Base-by-base conservation (phyloP, 768 basidiomycete species). In the Xanthoconium stramineum region DNA sequence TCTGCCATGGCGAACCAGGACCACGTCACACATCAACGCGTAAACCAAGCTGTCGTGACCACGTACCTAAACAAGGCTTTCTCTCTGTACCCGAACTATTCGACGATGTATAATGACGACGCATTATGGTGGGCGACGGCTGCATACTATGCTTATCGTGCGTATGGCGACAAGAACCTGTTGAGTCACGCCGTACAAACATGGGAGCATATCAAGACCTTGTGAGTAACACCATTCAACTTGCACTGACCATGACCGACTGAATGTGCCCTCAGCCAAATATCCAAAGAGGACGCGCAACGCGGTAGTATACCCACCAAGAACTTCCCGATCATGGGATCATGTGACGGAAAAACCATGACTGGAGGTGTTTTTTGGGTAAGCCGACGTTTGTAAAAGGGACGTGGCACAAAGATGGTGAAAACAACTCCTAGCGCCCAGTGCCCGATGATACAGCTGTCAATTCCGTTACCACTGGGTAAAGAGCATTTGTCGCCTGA, bases 51-150 rank as follows among this genome's bases (percentile, higher is more conserved):
- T 6, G 10, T 42, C 15, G 14, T 38, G 37, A 38, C 37, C 28
- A 7, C 24, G 14, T 20, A 44, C 28, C 42, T 62, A 3, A 54
- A 61, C 20, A 57, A 15, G 17, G 46, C 49, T 24, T 57, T 54
- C 45, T 38, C 40, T 53, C 13, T 29, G n/a, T 29, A 24, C 24
- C 2, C 42, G 2, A 15, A 28, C 11, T 44, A 44, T 14, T 28
- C 42, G 13, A 44, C 28, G 9, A 28, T 44, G 24, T 44, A 57
- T 42, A 54, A 61, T 17, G 61, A 61, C 35, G 59, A 61, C 20
- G 80, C 60, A 17, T 33, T 57, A 56, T 83, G 80, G 81, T 82
- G 81, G 81, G 81, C 78, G 4, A 76, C 74, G 54, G 76, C 80
- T n/a, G 77, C 79, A 1, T 62, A 78, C 40, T 80, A 81, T 50